Base-by-base conservation (phyloP, 2,329 filamentous ascomycete species). In the Sporothrix luriei region DNA sequence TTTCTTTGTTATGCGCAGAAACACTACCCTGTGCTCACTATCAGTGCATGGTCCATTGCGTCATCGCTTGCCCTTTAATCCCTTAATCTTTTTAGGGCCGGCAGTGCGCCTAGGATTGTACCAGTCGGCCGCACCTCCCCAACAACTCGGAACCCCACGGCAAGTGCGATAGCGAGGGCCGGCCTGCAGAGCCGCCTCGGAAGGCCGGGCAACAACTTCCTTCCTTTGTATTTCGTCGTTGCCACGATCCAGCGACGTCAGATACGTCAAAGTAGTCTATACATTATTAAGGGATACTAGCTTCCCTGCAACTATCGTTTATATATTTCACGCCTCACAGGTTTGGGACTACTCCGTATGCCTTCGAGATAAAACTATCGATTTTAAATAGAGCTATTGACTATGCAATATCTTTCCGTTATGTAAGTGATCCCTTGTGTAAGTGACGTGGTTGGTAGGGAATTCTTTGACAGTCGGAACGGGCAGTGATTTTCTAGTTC, bases 21-120 rank as follows among this genome's bases (percentile, higher is more conserved):
- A 46, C 21, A 62, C 46, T 21, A 43, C 46, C 61, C 59, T 64
- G 59, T 66, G 62, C 51, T 51, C 48, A 38, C 26, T 46, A n/a
- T n/a, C 65, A n/a, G 66, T 16, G 33, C 33, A 9, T 19, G 65
- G 33, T 55, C 66, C 66, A 68, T 68, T 68, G 66, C 66, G 66
- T 68, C 66, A 68, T 68, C 40, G 40, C 38, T 43, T 51, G 14
- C 55, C 59, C 49, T 55, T 67, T 24, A 67, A 67, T 67, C 65
- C 57, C 66, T 33, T 26, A 16, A 21, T 14, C 43, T 64, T 64
- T 24, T 10, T n/a, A 33, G 24, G 24, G 43, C 19, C 10, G 61
- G 33, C 26, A 33, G 38, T 13, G 57, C 10, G 14, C 26, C 26
- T 57, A 3, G 6, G 16, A 48, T n/a, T n/a, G 46, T 38, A 14